A percentile compares a stretch with the other conserved stretches of the same genome.
phyloP scores from a whole-genome alignment of 331 rosid genomes.

The Malus hybrid region DNA sequence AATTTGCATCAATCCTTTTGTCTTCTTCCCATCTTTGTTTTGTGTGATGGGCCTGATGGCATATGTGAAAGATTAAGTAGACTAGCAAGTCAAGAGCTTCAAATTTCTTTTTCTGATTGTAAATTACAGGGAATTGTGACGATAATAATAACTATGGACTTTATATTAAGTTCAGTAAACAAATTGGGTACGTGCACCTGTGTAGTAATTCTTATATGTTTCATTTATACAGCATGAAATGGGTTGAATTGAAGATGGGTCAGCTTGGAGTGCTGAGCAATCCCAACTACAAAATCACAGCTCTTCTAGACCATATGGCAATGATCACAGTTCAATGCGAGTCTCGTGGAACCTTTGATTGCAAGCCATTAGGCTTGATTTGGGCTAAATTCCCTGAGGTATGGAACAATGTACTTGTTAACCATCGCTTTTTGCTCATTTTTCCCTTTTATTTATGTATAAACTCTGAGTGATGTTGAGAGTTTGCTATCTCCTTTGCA shows the following conservation, averaged over 20 bases:
- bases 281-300: constrained; percentile 92
- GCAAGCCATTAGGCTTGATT: constrained; percentile 94
- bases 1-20: not conserved
- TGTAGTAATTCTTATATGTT: not conserved
- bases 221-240: constrained; percentile 61
- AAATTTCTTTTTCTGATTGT: not conserved
- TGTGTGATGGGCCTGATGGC: not conserved
- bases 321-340: constrained; percentile 90
- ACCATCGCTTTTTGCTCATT: too few species aligned
- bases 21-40: not conserved
- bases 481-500: too few species aligned
- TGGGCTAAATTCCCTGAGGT: constrained; percentile 97
- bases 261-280: constrained; percentile 82
- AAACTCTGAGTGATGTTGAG: too few species aligned
- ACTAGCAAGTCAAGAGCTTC: not conserved
- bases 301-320: constrained; percentile 80
- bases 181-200: not conserved
- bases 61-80: not conserved
- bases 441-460: too few species aligned
- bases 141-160: too few species aligned
- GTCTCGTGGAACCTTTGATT: constrained; percentile 84
- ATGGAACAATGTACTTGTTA: not conserved
- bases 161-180: too few species aligned
- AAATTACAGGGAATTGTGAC: too few species aligned
- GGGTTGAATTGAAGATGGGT: constrained; percentile 63